phyloP scores from a whole-genome alignment of 139 green algal genomes.

The Chlorella sp. region DNA sequence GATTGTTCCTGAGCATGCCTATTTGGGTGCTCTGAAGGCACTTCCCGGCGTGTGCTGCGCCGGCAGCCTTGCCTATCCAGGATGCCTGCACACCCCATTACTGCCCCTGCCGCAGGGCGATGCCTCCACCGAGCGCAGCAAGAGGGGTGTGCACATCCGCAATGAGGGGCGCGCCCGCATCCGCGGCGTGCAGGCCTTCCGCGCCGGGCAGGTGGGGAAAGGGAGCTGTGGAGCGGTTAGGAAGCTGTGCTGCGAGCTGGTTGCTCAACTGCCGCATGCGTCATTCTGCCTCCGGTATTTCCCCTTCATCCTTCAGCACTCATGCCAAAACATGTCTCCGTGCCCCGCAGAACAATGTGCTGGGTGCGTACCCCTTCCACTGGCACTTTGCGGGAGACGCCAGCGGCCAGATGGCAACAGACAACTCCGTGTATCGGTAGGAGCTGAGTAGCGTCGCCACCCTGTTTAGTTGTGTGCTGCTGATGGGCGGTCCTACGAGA shows the following conservation, averaged over 20 bases:
- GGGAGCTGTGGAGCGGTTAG: too few species aligned
- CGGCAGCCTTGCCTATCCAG: too few species aligned
- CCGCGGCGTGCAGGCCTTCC: slow-evolving; percentile 47
- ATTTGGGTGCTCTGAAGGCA: too few species aligned
- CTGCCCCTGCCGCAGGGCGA: not conserved
- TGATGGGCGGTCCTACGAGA: too few species aligned
- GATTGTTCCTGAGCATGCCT: not conserved
- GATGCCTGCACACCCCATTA: not conserved
- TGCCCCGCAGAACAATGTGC: slow-evolving; percentile 55
- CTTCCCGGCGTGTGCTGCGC: too few species aligned
- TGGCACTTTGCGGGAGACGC: slow-evolving; percentile 50
- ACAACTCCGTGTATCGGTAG: slow-evolving; percentile 58
- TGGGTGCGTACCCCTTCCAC: slow-evolving; percentile 72
- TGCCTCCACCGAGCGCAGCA: not conserved
- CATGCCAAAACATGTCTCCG: too few species aligned
- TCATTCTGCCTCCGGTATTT: too few species aligned
- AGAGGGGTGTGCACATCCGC: slow-evolving; percentile 35
- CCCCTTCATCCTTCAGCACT: too few species aligned
- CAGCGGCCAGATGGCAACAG: slow-evolving; percentile 41
- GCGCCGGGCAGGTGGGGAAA: not conserved
- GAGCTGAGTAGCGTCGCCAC: not conserved
- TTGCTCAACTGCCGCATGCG: too few species aligned
- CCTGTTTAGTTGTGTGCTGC: not conserved
- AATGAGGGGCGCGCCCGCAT: slow-evolving; percentile 50
- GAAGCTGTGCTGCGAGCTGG: too few species aligned